phyloP scores from a whole-genome alignment of 495 filamentous ascomycete species.

The Penicillium chermesinum region DNA sequence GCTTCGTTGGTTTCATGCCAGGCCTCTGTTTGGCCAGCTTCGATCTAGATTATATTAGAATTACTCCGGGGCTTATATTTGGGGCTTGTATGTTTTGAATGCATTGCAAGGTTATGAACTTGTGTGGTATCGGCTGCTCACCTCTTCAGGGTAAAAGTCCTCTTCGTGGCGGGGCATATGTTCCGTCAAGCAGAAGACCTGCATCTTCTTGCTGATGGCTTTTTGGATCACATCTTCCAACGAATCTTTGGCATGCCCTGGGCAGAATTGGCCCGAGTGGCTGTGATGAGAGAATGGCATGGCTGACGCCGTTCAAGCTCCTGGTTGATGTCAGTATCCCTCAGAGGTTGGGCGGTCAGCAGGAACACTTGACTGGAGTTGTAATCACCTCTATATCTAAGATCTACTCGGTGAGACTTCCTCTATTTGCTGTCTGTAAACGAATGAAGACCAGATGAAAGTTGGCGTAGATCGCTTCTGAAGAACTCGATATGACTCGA shows the following conservation, averaged over 20 bases:
- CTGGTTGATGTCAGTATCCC: neutral
- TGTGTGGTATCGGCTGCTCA: slow-evolving; percentile 27
- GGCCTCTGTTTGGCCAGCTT: slow-evolving; percentile 32
- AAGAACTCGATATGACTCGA: slow-evolving; percentile 2
- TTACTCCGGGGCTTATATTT: neutral
- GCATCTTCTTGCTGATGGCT: slow-evolving; percentile 74
- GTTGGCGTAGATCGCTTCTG: neutral
- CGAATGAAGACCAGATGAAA: neutral
- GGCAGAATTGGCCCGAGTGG: slow-evolving; percentile 97
- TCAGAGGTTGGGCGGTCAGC: neutral
- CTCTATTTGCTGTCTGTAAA: neutral
- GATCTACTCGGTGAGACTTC: too few species aligned
- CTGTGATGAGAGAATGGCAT: slow-evolving; percentile 99
- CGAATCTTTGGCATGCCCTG: slow-evolving; percentile 73
- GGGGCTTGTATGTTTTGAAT: too few species aligned
- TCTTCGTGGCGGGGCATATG: slow-evolving; percentile 78
- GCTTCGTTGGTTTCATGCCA: slow-evolving; percentile 54
- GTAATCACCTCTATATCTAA: too few species aligned
- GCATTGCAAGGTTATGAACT: too few species aligned
- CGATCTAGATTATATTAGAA: slow-evolving; percentile 25
- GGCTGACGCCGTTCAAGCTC: neutral
- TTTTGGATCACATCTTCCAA: slow-evolving; percentile 78
- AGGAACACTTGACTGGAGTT: neutral
- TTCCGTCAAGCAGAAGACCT: slow-evolving; percentile 85
- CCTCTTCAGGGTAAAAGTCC: slow-evolving; percentile 83